Percentiles rank a stretch among this genome's conserved stretches.
These are phyloP conservation scores for Pyrus betulifolia DNA, from an alignment of 306 rosid genomes.

Conservation along the genomic window DNA sequence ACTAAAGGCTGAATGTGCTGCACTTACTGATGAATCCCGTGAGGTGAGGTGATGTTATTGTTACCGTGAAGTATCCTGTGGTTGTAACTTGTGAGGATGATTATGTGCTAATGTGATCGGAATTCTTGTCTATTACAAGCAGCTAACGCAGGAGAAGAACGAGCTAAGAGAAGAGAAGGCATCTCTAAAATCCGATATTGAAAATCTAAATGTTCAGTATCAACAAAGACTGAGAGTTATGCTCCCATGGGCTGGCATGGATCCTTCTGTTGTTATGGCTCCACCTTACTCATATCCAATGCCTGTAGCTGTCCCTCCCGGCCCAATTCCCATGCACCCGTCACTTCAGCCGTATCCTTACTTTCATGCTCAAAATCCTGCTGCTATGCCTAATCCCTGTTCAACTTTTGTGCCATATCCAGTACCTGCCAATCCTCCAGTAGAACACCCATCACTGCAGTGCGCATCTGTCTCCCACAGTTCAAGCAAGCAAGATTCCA, in stretches of 20 bases:
- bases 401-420: conserved; percentile 59
- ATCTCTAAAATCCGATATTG: conserved; percentile 63
- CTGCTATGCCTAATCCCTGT: conserved; percentile 52
- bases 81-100: conserved; percentile 6
- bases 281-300: conserved; percentile 70
- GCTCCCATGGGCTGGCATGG: conserved; percentile 77
- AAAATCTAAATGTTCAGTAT: conserved; percentile 58
- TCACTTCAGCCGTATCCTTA: conserved; percentile 65
- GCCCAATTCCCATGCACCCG: conserved; percentile 68
- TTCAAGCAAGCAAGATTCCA: conserved; percentile 50
- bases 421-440: conserved; percentile 44
- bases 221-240: conserved; percentile 70
- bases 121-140: conserved; percentile 21
- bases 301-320: conserved; percentile 63
- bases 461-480: conserved; percentile 41
- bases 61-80: background rate
- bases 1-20: conserved; percentile 54
- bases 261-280: conserved; percentile 63
- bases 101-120: conserved; percentile 13
- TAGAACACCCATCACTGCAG: conserved; percentile 43
- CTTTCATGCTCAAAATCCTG: conserved; percentile 60
- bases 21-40: conserved; percentile 69
- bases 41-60: conserved; percentile 58
- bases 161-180: conserved; percentile 90
- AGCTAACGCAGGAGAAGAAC: conserved; percentile 81